A percentile compares a stretch with the other conserved stretches of the same genome.
These are phyloP conservation scores for Deinandra increscens DNA, from an alignment of 129 eudicot species.

Conservation along the genomic window DNA sequence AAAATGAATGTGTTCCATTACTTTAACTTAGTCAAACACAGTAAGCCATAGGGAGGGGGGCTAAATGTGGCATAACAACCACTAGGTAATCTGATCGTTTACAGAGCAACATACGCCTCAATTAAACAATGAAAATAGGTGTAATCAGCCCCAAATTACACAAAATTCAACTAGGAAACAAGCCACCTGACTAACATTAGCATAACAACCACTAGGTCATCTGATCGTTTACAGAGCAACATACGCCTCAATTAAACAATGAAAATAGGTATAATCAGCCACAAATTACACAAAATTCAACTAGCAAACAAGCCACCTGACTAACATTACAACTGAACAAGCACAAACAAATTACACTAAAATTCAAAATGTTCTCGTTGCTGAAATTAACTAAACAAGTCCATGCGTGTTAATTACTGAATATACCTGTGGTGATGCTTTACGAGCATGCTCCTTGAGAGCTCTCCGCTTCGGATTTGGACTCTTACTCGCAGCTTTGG, in stretches of 20 bases:
- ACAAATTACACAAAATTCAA: not conserved
- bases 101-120: conserved; percentile 5
- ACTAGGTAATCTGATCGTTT: not conserved
- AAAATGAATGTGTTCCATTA: not conserved
- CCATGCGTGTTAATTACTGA: not conserved
- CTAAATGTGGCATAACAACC: conserved; percentile 20
- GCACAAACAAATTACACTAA: conserved; percentile 5
- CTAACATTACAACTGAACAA: not conserved
- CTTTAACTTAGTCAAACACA: not conserved
- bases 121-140: not conserved
- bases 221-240: not conserved
- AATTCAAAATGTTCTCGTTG: not conserved
- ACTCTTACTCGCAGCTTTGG: conserved; percentile 32
- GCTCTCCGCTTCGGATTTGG: conserved; percentile 30
- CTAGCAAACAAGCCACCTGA: conserved; percentile 15
- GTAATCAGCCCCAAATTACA: conserved; percentile 3
- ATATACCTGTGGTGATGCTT: conserved; percentile 45
- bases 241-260: not conserved
- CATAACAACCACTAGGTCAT: no score
- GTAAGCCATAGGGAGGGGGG: not conserved
- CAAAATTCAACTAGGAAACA: not conserved
- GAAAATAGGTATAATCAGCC: not conserved
- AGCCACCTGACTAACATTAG: conserved; percentile 11
- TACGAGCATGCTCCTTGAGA: conserved; percentile 21
- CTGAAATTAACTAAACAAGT: not conserved